Percentiles rank a stretch among this genome's conserved stretches.
Evolutionary conservation across 148 eudicot genomes (phyloP).

Genomic region (Bassia scoparia): DNA sequence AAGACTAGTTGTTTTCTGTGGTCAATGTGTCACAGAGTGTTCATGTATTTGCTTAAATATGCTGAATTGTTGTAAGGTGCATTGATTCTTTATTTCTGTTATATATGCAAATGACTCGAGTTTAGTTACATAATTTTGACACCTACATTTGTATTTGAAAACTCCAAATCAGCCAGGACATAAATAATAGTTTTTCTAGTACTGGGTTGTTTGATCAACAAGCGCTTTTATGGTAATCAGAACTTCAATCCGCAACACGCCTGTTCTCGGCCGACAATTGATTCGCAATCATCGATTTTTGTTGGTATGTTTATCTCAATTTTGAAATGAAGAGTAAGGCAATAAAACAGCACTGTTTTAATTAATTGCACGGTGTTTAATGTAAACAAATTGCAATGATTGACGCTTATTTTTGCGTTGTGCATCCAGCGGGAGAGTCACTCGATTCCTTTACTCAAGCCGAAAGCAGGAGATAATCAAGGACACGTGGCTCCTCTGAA

Average conservation of each 20-base stretch:
- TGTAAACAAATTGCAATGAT: no score
- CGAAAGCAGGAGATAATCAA: conserved; percentile 51
- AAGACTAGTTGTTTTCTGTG: no score
- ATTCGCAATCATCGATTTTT: conserved; percentile 80
- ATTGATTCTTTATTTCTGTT: no score
- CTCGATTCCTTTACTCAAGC: conserved; percentile 44
- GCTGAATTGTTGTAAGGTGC: no score
- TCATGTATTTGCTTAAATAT: no score
- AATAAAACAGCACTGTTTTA: no score
- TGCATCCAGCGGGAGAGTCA: conserved; percentile 56
- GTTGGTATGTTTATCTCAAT: conserved; percentile 49
- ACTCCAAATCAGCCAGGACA: conserved; percentile 46
- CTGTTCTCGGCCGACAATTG: conserved; percentile 45
- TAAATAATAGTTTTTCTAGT: conserved; percentile 30
- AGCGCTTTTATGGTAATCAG: conserved; percentile 39
- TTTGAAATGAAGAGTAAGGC: no score
- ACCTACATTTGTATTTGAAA: neutral
- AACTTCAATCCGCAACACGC: conserved; percentile 39
- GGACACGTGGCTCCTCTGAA: conserved; percentile 75
- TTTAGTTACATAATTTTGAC: neutral
- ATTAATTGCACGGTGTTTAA: no score
- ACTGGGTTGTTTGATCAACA: conserved; percentile 29
- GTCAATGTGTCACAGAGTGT: no score
- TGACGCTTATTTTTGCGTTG: no score
- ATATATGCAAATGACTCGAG: no score